A percentile compares a stretch with the other conserved stretches of the same genome.
Evolutionary conservation across 2,329 filamentous ascomycete species (phyloP).

Genomic region (Cercospora zeina): DNA sequence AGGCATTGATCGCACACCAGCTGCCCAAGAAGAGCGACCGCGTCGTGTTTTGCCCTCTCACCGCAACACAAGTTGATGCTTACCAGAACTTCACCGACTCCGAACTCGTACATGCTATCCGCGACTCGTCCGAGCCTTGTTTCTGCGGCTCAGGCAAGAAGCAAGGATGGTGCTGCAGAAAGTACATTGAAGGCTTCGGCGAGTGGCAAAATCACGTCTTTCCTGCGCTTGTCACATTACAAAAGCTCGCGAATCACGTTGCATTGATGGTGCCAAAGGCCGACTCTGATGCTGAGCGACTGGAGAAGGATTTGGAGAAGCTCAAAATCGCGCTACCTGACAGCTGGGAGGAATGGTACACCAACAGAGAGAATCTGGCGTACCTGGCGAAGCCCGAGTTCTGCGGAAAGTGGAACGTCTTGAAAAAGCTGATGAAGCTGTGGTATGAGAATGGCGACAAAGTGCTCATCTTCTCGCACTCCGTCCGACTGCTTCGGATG

Average conservation of each 20-base stretch:
- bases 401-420: slow-evolving; percentile 94
- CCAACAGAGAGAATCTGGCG: slow-evolving; percentile 72
- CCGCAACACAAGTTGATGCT: slow-evolving; percentile 73
- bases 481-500: slow-evolving; percentile 79
- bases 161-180: slow-evolving; percentile 78
- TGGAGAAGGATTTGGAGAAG: slow-evolving; percentile 72
- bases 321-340: slow-evolving; percentile 74
- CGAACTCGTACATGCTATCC: slow-evolving; percentile 68
- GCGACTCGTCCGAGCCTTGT: slow-evolving; percentile 66
- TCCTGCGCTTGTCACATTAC: slow-evolving; percentile 75
- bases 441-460: slow-evolving; percentile 92
- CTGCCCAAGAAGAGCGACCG: slow-evolving; percentile 91
- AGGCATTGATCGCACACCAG: slow-evolving; percentile 86
- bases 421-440: slow-evolving; percentile 81
- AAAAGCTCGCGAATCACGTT: slow-evolving; percentile 91
- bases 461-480: slow-evolving; percentile 92
- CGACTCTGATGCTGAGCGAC: slow-evolving; percentile 67
- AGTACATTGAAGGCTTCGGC: slow-evolving; percentile 59
- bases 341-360: slow-evolving; percentile 72
- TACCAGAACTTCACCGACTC: slow-evolving; percentile 81
- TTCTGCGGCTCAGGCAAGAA: slow-evolving; percentile 68
- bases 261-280: slow-evolving; percentile 75
- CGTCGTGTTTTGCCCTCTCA: slow-evolving; percentile 92
- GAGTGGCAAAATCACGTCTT: slow-evolving; percentile 80
- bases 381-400: slow-evolving; percentile 84